Percentiles rank a stretch among this genome's conserved stretches.
These are phyloP conservation scores for Dioscorea zingiberensis DNA, from an alignment of 106 monocot genomes.

Conservation along the genomic window DNA sequence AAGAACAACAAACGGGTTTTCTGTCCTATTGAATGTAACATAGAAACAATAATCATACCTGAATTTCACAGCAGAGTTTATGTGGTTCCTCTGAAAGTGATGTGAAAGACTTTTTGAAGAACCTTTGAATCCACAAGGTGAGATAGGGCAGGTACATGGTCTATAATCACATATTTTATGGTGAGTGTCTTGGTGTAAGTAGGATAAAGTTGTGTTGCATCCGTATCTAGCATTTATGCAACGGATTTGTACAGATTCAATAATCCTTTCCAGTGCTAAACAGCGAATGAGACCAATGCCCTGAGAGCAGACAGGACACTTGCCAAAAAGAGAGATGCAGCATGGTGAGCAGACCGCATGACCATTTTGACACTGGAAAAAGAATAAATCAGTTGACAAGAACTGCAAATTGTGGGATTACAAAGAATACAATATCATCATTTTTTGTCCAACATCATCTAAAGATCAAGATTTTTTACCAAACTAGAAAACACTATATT, in stretches of 20 bases:
- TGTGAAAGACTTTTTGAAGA: slow-evolving; percentile 16
- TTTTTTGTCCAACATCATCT: too few relatives aligned
- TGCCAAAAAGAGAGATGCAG: slow-evolving; percentile 42
- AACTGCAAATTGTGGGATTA: too few relatives aligned
- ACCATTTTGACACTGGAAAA: slow-evolving; percentile 70
- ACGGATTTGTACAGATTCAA: slow-evolving; percentile 47
- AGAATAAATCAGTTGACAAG: not conserved
- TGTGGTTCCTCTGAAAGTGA: slow-evolving; percentile 36
- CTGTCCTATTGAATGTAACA: too few relatives aligned
- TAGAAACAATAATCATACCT: slow-evolving; percentile 17
- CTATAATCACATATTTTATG: slow-evolving; percentile 44
- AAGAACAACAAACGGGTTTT: too few relatives aligned
- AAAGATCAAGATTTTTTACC: too few relatives aligned
- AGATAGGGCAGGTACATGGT: slow-evolving; percentile 47
- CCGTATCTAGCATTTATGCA: slow-evolving; percentile 51
- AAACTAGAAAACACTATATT: too few relatives aligned
- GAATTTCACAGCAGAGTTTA: slow-evolving; percentile 9
- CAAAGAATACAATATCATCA: too few relatives aligned
- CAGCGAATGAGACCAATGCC: slow-evolving; percentile 34
- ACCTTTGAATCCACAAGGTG: slow-evolving; percentile 39
- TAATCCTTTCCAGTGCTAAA: slow-evolving; percentile 60
- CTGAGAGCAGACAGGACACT: slow-evolving; percentile 57
- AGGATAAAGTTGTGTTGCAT: slow-evolving; percentile 32
- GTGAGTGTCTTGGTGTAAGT: slow-evolving; percentile 25
- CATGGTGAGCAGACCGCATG: slow-evolving; percentile 66